Conservation (phyloP, 495 filamentous ascomycete genomes). For the Parachaetomium inaequale region DNA sequence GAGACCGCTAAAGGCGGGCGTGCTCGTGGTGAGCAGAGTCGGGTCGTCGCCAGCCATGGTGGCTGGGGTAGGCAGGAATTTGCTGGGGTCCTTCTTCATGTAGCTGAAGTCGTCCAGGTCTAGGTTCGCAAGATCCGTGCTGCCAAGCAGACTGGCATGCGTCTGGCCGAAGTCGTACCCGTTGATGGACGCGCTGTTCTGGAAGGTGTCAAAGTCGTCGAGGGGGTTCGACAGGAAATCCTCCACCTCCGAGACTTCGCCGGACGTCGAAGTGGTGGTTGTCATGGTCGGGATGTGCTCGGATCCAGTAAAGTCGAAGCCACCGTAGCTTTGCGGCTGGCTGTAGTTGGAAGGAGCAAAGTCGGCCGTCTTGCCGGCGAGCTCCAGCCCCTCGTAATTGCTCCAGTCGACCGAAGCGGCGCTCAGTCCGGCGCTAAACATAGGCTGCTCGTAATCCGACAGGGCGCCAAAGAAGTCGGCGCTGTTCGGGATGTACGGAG, state of each 20-base stretch:
- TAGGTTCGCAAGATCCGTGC: constrained; percentile 51
- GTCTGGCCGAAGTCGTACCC: constrained; percentile 51
- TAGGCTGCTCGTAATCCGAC: constrained; percentile 61
- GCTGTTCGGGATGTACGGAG: constrained; percentile 52
- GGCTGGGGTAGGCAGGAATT: constrained; percentile 37
- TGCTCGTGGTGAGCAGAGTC: constrained; percentile 24
- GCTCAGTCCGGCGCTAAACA: constrained; percentile 62
- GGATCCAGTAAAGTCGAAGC: constrained; percentile 58
- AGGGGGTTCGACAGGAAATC: constrained; percentile 58
- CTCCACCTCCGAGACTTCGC: constrained; percentile 71
- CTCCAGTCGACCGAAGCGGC: constrained; percentile 71
- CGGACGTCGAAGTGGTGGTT: constrained; percentile 64
- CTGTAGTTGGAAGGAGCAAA: constrained; percentile 64
- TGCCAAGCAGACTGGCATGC: constrained; percentile 50
- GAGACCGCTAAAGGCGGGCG: constrained; percentile 23
- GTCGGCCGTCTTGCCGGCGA: constrained; percentile 45
- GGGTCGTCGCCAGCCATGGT: constrained; percentile 37
- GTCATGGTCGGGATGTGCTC: constrained; percentile 53
- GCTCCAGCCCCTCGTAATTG: constrained; percentile 61
- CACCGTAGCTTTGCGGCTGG: constrained; percentile 65
- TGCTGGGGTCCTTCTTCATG: constrained; percentile 53
- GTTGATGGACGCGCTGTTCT: constrained; percentile 47
- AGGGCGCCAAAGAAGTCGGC: constrained; percentile 51
- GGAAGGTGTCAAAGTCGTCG: constrained; percentile 52
- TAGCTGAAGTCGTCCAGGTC: constrained; percentile 54